These are phyloP conservation scores for Bassia scoparia DNA, from an alignment of 148 eudicot species.

Conservation along the genomic window DNA sequence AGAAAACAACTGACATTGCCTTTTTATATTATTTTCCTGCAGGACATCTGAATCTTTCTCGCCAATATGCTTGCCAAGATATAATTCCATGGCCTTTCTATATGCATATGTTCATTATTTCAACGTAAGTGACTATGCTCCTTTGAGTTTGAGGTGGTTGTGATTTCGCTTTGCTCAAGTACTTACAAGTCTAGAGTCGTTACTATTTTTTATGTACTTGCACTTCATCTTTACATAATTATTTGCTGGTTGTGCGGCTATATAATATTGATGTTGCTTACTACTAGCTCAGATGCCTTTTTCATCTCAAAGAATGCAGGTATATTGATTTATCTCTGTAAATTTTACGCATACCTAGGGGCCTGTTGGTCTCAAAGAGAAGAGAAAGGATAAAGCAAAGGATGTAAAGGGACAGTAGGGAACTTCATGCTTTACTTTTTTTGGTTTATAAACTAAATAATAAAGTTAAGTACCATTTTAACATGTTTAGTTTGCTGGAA, in stretches of 20 bases:
- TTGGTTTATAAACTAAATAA: no score
- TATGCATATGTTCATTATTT: conserved; percentile 90
- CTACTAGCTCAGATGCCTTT: conserved; percentile 88
- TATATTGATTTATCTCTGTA: conserved; percentile 28
- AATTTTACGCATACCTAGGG: background rate
- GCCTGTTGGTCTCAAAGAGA: no score
- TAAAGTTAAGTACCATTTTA: no score
- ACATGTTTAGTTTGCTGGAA: no score
- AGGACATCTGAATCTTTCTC: conserved; percentile 99
- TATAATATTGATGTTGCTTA: conserved; percentile 81
- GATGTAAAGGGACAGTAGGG: no score
- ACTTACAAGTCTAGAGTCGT: conserved; percentile 4
- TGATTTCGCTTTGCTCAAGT: background rate
- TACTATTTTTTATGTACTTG: background rate
- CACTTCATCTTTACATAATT: background rate
- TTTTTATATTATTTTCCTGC: conserved; percentile 38
- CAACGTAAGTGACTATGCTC: conserved; percentile 58
- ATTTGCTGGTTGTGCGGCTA: conserved; percentile 46
- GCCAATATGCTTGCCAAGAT: conserved; percentile 97
- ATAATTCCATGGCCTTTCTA: conserved; percentile 92
- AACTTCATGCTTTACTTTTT: no score
- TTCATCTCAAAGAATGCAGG: conserved; percentile 97
- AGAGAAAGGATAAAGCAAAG: no score
- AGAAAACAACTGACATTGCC: background rate
- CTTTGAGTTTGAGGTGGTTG: conserved; percentile 10